Evolutionary conservation across 1,284 basidiomycete species (phyloP).

Genomic region (Trichosporon sp.): DNA sequence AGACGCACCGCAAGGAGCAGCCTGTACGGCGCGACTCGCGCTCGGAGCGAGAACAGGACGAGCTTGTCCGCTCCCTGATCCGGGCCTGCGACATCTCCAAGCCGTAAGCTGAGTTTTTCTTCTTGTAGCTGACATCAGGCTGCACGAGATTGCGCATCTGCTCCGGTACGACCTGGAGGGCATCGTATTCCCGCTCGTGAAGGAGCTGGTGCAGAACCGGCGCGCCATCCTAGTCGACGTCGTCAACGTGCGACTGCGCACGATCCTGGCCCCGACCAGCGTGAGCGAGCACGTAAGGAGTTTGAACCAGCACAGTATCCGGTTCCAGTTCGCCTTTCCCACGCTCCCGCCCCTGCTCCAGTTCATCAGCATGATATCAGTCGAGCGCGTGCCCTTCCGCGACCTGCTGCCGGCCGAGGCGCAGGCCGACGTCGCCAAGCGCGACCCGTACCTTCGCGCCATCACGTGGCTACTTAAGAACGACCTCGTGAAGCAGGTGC

Average conservation of each 20-base stretch:
- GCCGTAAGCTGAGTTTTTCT: slow-evolving; percentile 40
- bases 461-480: slow-evolving; percentile 90
- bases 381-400: slow-evolving; percentile 67
- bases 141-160: slow-evolving; percentile 81
- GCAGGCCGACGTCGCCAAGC: slow-evolving; percentile 38
- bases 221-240: slow-evolving; percentile 86
- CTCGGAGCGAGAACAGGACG: slow-evolving; percentile 57
- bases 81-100: slow-evolving; percentile 64
- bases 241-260: slow-evolving; percentile 77
- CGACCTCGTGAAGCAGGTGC: slow-evolving; percentile 80
- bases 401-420: slow-evolving; percentile 44
- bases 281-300: slow-evolving; percentile 67
- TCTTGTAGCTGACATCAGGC: slow-evolving; percentile 57
- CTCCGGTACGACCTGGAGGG: slow-evolving; percentile 83
- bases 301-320: slow-evolving; percentile 59
- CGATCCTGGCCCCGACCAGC: slow-evolving; percentile 74
- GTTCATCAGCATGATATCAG: slow-evolving; percentile 72
- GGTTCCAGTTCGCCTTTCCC: slow-evolving; percentile 71
- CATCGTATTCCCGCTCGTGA: slow-evolving; percentile 82
- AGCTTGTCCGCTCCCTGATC: slow-evolving; percentile 66
- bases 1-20: slow-evolving; percentile 5
- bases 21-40: slow-evolving; percentile 17
- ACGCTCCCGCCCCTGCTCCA: slow-evolving; percentile 71
- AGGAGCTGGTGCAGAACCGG: slow-evolving; percentile 86
- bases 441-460: slow-evolving; percentile 75